phyloP scores from a whole-genome alignment of 208 protist genomes.

The Herpetomonas samuelpessoai region DNA sequence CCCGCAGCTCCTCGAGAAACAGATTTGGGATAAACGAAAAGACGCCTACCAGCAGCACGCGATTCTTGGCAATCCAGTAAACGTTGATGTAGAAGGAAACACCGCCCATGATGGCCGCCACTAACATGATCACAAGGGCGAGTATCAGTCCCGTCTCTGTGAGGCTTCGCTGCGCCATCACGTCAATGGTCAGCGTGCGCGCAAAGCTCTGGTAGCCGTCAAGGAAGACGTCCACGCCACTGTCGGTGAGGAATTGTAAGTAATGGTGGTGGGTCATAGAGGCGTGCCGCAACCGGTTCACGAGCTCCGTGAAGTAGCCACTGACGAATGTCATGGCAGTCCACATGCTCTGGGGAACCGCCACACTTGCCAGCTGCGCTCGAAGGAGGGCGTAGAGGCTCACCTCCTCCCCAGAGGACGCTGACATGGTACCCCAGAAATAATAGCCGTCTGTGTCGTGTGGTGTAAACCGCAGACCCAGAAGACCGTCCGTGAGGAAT shows the following conservation, averaged over 20 bases:
- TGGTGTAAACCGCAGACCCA: constrained; percentile 8
- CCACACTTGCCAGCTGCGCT: neutral
- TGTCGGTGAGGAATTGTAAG: constrained; percentile 18
- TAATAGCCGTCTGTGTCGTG: neutral
- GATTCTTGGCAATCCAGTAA: constrained; percentile 14
- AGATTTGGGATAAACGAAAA: constrained; percentile 12
- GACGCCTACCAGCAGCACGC: constrained; percentile 12
- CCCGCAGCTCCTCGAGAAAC: constrained; percentile 13
- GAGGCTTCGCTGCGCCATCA: neutral
- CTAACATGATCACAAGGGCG: neutral
- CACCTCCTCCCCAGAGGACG: neutral
- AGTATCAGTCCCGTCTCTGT: no score
- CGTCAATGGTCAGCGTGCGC: neutral
- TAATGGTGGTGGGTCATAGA: constrained; percentile 9
- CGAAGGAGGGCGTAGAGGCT: constrained; percentile 8
- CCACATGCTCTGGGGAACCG: constrained; percentile 1
- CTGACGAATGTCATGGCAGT: neutral
- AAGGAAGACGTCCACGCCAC: constrained; percentile 11
- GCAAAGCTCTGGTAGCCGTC: neutral
- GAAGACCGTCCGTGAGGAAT: constrained; percentile 8
- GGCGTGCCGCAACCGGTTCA: constrained; percentile 14
- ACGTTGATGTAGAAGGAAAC: constrained; percentile 10
- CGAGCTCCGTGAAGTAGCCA: constrained; percentile 12
- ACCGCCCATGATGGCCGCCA: no score
- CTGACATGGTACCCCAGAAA: constrained; percentile 1